Percentiles rank a stretch among this genome's conserved stretches.
Evolutionary conservation across 2,329 filamentous ascomycete species (phyloP).

Genomic region (Sporothrix sp.): DNA sequence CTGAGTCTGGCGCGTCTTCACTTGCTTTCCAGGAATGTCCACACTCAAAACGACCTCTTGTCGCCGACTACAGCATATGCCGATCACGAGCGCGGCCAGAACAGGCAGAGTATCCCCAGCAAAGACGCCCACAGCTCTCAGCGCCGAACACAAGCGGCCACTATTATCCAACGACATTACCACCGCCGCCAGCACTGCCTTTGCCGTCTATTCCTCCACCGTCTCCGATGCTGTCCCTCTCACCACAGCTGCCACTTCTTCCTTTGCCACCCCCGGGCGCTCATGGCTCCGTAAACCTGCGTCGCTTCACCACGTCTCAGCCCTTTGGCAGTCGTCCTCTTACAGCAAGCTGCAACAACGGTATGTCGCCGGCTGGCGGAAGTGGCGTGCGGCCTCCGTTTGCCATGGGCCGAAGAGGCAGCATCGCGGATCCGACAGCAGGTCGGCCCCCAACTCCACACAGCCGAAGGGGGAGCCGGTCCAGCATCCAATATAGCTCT

Average conservation of each 20-base stretch:
- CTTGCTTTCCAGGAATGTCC: no score
- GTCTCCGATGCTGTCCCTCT: background rate
- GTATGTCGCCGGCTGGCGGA: background rate
- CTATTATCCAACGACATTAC: conserved; percentile 3
- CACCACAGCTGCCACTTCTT: conserved; percentile 2
- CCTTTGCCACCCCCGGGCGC: background rate
- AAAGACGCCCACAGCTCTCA: conserved; percentile 23
- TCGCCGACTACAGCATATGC: background rate
- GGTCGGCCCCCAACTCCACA: conserved; percentile 16
- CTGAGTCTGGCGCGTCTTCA: no score
- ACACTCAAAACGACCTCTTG: no score
- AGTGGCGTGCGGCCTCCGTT: background rate
- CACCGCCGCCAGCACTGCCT: conserved; percentile 22
- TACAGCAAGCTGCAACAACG: background rate
- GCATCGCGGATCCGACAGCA: conserved; percentile 1
- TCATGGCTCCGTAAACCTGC: background rate
- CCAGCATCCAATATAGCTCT: background rate
- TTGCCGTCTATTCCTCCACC: background rate
- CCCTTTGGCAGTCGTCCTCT: background rate
- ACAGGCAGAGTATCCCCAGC: background rate
- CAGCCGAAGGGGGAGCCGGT: conserved; percentile 14
- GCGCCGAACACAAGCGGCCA: background rate
- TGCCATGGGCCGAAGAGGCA: conserved; percentile 1
- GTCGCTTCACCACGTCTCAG: background rate
- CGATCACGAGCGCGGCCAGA: background rate